Conservation (phyloP, 2,329 filamentous ascomycete species). For the Monilinia vaccinii-corymbosi region DNA sequence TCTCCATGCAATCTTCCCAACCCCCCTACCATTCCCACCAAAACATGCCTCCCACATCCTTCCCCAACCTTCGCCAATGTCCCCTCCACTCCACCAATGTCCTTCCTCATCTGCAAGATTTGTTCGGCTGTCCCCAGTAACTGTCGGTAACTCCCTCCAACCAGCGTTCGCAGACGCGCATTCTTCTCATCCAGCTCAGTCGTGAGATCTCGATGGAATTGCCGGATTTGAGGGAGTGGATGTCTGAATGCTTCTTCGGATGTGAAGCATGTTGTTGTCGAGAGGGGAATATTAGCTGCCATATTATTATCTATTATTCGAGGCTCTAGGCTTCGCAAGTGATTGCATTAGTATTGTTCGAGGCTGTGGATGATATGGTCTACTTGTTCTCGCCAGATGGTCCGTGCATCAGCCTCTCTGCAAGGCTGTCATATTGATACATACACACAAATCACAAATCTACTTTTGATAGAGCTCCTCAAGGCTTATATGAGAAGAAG, state of each 20-base stretch:
- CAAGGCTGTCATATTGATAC: neutral
- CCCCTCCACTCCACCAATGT: slow-evolving; percentile 66
- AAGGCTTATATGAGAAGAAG: neutral
- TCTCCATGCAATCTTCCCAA: slow-evolving; percentile 38
- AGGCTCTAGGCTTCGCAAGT: neutral
- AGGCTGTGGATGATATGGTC: neutral
- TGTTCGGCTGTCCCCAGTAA: slow-evolving; percentile 85
- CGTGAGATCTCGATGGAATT: slow-evolving; percentile 52
- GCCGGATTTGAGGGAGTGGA: slow-evolving; percentile 54
- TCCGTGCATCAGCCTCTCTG: slow-evolving; percentile 2
- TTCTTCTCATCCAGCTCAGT: slow-evolving; percentile 53
- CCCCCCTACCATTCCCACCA: slow-evolving; percentile 57
- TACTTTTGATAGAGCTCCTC: neutral
- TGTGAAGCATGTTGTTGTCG: slow-evolving; percentile 44
- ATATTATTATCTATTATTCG: slow-evolving; percentile 11
- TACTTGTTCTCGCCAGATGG: neutral
- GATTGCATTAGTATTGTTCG: neutral
- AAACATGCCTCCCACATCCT: slow-evolving; percentile 62
- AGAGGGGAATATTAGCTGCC: slow-evolving; percentile 32
- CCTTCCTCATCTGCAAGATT: slow-evolving; percentile 80
- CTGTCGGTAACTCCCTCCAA: slow-evolving; percentile 69
- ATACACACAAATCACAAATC: neutral
- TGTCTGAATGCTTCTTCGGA: slow-evolving; percentile 32
- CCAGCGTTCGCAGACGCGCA: slow-evolving; percentile 51
- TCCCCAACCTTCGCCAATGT: slow-evolving; percentile 64